Evolutionary conservation across 2,329 filamentous ascomycete species (phyloP).

Genomic region (Parafenestella ontariensis): DNA sequence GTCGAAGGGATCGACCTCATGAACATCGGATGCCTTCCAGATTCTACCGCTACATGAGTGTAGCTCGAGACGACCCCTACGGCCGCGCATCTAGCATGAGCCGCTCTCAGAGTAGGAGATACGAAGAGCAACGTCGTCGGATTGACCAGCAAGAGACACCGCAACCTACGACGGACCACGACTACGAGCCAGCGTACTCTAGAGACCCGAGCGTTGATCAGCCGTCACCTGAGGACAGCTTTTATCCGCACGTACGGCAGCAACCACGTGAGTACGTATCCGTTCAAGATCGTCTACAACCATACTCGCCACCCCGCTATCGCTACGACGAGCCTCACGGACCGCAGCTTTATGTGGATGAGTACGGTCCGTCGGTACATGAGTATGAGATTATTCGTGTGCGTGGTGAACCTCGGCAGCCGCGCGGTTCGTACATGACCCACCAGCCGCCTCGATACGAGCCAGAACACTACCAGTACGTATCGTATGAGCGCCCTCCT

Average conservation of each 20-base stretch:
- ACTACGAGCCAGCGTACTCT: constrained; percentile 38
- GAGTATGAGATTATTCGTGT: constrained; percentile 45
- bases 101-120: constrained; percentile 45
- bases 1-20: constrained; percentile 42
- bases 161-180: constrained; percentile 38
- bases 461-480: constrained; percentile 37
- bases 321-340: constrained; percentile 40
- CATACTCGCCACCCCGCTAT: constrained; percentile 37
- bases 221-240: constrained; percentile 33
- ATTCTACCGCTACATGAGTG: constrained; percentile 47
- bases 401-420: constrained; percentile 31
- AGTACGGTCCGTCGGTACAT: constrained; percentile 38
- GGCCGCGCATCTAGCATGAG: constrained; percentile 44
- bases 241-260: constrained; percentile 27
- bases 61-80: constrained; percentile 45
- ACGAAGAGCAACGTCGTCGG: constrained; percentile 45
- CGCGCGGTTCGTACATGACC: constrained; percentile 22
- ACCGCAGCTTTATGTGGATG: constrained; percentile 41
- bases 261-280: constrained; percentile 43
- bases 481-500: constrained; percentile 37
- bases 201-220: constrained; percentile 44
- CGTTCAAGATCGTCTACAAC: constrained; percentile 40
- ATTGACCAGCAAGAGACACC: constrained; percentile 48
- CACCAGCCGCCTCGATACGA: constrained; percentile 33
- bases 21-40: constrained; percentile 43